These are phyloP conservation scores for Aureobasidium vineae DNA, from an alignment of 2,329 filamentous ascomycete species.

Conservation along the genomic window DNA sequence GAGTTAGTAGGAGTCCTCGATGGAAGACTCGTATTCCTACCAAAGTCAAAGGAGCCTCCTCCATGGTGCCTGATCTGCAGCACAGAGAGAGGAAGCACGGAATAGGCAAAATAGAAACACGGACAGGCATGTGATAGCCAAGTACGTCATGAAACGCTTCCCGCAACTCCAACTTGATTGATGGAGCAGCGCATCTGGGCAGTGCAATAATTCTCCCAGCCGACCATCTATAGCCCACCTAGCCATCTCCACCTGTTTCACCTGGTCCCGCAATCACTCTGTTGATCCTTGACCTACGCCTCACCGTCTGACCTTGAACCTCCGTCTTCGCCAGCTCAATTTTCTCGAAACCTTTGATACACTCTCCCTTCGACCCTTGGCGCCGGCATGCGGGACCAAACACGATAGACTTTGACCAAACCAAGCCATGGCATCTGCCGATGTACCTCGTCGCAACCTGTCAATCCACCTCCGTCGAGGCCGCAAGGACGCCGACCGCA, in stretches of 20 bases:
- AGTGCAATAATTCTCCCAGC: not conserved
- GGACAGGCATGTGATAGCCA: constrained; percentile 2
- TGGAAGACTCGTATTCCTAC: constrained; percentile 42
- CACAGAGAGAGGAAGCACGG: not conserved
- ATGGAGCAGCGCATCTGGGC: not conserved
- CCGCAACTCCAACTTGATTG: not conserved
- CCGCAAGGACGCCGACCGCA: constrained; percentile 33
- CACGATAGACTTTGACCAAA: not conserved
- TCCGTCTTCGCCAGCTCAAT: not conserved
- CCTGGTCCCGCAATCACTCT: not conserved
- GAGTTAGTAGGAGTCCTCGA: not conserved
- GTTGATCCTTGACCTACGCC: not conserved
- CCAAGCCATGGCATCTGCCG: constrained; percentile 17
- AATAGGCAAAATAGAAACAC: not conserved
- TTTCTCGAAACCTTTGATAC: not conserved
- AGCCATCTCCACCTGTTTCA: constrained; percentile 8
- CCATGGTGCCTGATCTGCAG: constrained; percentile 52
- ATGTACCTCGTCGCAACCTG: constrained; percentile 32
- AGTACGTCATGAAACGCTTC: not conserved
- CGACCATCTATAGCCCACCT: not conserved
- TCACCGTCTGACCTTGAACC: not conserved
- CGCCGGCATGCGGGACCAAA: constrained; percentile 21
- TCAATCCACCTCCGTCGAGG: constrained; percentile 33
- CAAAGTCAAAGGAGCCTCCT: constrained; percentile 65
- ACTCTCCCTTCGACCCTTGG: constrained; percentile 7